Evolutionary conservation across 2,329 filamentous ascomycete species (phyloP), one percentile per base, ranked within the genome.

Genomic region (Leptographium flavum): DNA sequence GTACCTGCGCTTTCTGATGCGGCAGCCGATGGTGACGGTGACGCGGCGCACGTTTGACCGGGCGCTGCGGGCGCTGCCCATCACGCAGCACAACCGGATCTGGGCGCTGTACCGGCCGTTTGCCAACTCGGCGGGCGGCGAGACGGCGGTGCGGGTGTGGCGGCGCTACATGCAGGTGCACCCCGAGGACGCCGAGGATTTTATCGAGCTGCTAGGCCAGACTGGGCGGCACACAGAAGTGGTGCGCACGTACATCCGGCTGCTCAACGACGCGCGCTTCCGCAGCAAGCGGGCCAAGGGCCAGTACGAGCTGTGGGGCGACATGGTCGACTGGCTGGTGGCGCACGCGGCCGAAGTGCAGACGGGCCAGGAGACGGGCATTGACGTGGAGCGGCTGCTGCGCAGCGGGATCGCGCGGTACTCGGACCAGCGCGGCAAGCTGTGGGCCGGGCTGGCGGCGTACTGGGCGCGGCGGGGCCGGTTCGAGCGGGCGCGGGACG

Each of bases 121-220:
- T 56, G 90, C 88, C 21, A 88, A 86, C 56, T 93, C 87, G 15
- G 88, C 86, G 1, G 86, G 84, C 3, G 92, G 92, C 35, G 77
- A 86, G 48, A 96, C 90, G 3, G 88, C 90, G 2, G 80, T 96
- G 46, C 88, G 83, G 62, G 84, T 96, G 45, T 98, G 90, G 88
- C 76, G 84, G 54, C 76, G 92, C 47, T 98, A 98, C 62, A 92
- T 96, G 76, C 90, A 98, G 63, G 81, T 95, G 38, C 90, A 95
- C 55, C 92, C 92, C 1, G 92, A 96, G 60, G 86, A 95, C 59
- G 79, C 83, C 14, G 92, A 98, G 59, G 90, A 96, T 53, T 98
- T 88, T 55, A 93, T 98, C 53, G 86, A 94, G 56, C 73, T 96
- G 46, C 70, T 98, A 47, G 70, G 85, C 27, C 79, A 90, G 54